phyloP scores from a whole-genome alignment of 2,329 filamentous ascomycete species.

The Trichophyton verrucosum region DNA sequence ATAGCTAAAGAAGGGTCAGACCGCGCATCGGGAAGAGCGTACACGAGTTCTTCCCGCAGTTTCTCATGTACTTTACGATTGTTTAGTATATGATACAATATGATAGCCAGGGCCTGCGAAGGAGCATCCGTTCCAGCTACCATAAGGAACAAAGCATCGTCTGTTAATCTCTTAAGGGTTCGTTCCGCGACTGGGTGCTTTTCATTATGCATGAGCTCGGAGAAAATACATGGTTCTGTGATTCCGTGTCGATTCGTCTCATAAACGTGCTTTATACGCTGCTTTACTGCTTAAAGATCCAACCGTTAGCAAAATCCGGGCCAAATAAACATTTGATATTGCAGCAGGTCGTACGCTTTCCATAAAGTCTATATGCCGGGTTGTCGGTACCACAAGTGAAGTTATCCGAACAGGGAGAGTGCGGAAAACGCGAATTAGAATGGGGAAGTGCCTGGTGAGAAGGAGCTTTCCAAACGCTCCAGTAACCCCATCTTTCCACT shows the following conservation, averaged over 20 bases:
- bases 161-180: conserved; percentile 14
- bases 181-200: conserved; percentile 17
- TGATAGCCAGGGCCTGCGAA: conserved; percentile 16
- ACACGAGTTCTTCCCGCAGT: conserved; percentile 16
- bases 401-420: not conserved
- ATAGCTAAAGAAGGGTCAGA: not conserved
- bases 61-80: conserved; percentile 14
- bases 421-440: not conserved
- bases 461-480: not conserved
- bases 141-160: conserved; percentile 19
- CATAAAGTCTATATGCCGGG: not conserved
- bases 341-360: not conserved
- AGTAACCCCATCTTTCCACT: not conserved
- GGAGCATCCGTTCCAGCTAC: conserved; percentile 21
- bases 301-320: too few species aligned
- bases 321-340: not conserved
- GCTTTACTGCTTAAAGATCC: not conserved
- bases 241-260: not conserved
- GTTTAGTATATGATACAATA: conserved; percentile 20
- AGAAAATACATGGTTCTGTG: not conserved
- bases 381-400: not conserved
- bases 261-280: not conserved
- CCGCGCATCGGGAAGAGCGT: conserved; percentile 14
- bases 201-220: not conserved
- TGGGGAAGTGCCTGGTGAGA: not conserved